Percentiles rank a stretch among this genome's conserved stretches.
Conservation (phyloP, 2,329 filamentous ascomycete genomes). For the Alternaria sp. region DNA sequence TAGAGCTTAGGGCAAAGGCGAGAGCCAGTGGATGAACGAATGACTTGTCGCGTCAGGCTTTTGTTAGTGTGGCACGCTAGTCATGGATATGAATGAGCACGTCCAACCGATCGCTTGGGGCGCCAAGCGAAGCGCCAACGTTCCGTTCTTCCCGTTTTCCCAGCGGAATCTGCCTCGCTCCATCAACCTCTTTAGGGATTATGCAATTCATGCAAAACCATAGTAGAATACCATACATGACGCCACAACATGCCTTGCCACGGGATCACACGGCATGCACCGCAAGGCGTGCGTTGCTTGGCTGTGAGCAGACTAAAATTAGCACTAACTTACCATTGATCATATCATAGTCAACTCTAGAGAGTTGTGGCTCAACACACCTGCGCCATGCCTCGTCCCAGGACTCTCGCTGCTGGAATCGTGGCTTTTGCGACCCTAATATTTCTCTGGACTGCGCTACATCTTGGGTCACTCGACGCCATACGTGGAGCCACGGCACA, state of each 20-base stretch:
- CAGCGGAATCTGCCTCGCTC: constrained; percentile 4
- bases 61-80: neutral
- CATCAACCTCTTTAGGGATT: neutral
- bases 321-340: too few relatives aligned
- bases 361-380: too few relatives aligned
- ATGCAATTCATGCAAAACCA: too few relatives aligned
- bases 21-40: constrained; percentile 5
- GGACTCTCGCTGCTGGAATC: neutral
- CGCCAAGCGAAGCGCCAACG: neutral
- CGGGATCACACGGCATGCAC: too few relatives aligned
- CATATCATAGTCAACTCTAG: too few relatives aligned
- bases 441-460: constrained; percentile 5
- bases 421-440: constrained; percentile 5
- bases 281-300: too few relatives aligned
- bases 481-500: constrained; percentile 2
- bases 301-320: too few relatives aligned
- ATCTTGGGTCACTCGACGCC: neutral
- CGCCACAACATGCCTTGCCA: too few relatives aligned
- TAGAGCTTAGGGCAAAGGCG: constrained; percentile 5
- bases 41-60: constrained; percentile 5
- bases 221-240: too few relatives aligned
- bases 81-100: too few relatives aligned
- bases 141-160: constrained; percentile 6
- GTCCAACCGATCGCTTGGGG: too few relatives aligned
- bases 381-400: too few relatives aligned